Base-by-base conservation (phyloP, 495 filamentous ascomycete genomes). In the Pyrenopolyporus hunteri region DNA sequence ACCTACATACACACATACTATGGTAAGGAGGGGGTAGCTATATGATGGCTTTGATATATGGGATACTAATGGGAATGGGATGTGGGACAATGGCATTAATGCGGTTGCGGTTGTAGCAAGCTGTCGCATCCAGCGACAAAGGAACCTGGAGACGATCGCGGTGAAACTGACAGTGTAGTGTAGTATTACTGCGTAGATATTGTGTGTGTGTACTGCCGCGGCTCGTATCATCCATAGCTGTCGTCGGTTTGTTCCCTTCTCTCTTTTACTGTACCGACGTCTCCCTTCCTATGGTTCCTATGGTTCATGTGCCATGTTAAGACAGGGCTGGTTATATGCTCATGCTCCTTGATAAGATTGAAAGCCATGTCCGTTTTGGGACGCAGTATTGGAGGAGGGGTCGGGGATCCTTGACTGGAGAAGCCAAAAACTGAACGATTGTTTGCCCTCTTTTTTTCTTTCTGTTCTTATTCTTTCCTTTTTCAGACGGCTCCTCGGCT, bases 101-200 rank as follows among this genome's bases (percentile, higher is more conserved):
- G 56, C 13, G 32, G n/a, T 37, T 36, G 40, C 32, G 50, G 25
- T 36, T 48, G 35, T 29, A 36, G 23, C 42, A 20, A 37, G 17
- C 31, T 64, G 53, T 63, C 33, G 42, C 13, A 63, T 52, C 23
- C 1, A 57, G 25, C 19, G 42, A 58, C 48, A 48, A 57, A 47
- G 31, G 17, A 48, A 31, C 47, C 39, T 33, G 48, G 50, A 64
- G 23, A 42, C 37, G 20, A 23, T 4, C 37, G 13, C 37, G 10
- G 22, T 4, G 2, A 22, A n/a, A 11, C 19, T 39, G 19, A 39
- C 16, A 37, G 6, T 2, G n/a, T 35, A 6, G 16, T 14, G 17
- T 7, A n/a, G 31, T 11, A 42, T n/a, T n/a, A 42, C 48, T 54
- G n/a, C 25, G 10, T n/a, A 29, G 44, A 36, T 47, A 35, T 26